A percentile compares a stretch with the other conserved stretches of the same genome.
Conservation (phyloP, 2,329 filamentous ascomycete species). For the Phialophora expanda region DNA sequence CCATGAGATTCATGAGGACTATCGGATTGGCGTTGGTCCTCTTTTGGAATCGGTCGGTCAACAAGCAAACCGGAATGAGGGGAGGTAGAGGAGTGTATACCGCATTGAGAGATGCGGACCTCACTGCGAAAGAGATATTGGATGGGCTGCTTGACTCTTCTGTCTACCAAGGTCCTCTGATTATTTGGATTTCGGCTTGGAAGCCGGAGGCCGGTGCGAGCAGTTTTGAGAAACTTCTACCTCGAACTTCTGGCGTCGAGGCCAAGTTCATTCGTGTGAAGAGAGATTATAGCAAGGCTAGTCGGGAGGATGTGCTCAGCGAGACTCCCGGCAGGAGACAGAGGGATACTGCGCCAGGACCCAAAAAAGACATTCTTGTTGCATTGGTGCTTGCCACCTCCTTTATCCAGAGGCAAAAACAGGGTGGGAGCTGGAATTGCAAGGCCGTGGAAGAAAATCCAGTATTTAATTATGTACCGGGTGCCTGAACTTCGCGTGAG, state of each 20-base stretch:
- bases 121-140: not conserved
- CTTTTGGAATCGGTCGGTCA: not conserved
- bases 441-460: not conserved
- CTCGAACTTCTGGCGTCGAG: not conserved
- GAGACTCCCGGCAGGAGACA: not conserved
- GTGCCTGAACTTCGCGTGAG: not conserved
- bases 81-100: not conserved
- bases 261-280: conserved; percentile 1
- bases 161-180: not conserved
- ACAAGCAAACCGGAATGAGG: not conserved
- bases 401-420: not conserved
- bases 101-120: not conserved
- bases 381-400: too few species aligned
- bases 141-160: not conserved
- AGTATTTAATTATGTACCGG: not conserved
- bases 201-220: not conserved
- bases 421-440: not conserved
- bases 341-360: not conserved
- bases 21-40: not conserved
- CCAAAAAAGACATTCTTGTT: not conserved
- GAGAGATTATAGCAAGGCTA: not conserved
- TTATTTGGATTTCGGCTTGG: not conserved
- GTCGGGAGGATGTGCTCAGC: not conserved
- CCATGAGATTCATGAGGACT: not conserved
- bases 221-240: not conserved